Conservation (phyloP, 1,284 basidiomycete genomes). For the Bondarzewia mesenterica region DNA sequence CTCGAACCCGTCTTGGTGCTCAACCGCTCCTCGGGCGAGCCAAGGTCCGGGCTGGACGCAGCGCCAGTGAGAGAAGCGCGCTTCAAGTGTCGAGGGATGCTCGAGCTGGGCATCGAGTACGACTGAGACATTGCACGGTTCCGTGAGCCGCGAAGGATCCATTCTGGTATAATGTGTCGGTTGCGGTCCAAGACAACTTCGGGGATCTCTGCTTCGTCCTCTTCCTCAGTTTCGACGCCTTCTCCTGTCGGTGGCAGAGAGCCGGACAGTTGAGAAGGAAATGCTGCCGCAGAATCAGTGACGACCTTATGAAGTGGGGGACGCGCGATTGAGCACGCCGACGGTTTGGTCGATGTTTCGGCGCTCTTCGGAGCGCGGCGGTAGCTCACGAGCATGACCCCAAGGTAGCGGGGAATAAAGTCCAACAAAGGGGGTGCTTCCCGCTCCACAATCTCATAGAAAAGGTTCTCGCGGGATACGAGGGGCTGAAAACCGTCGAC, state of each 20-base stretch:
- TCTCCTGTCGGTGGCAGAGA: slow-evolving; percentile 10
- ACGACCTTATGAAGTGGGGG: slow-evolving; percentile 29
- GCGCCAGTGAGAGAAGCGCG: slow-evolving; percentile 40
- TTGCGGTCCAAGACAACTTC: slow-evolving; percentile 91
- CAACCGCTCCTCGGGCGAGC: slow-evolving; percentile 13
- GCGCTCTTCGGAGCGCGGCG: slow-evolving; percentile 55
- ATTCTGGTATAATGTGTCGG: slow-evolving; percentile 92
- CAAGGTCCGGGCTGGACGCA: slow-evolving; percentile 62
- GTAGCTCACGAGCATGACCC: slow-evolving; percentile 97
- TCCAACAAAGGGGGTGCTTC: slow-evolving; percentile 86
- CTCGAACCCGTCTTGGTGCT: slow-evolving; percentile 9
- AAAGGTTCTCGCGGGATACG: slow-evolving; percentile 93
- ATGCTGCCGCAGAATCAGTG: slow-evolving; percentile 19
- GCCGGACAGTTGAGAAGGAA: background rate
- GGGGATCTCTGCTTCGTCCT: slow-evolving; percentile 70
- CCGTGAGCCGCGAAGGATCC: slow-evolving; percentile 57
- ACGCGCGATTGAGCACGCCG: slow-evolving; percentile 8
- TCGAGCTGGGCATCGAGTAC: slow-evolving; percentile 16
- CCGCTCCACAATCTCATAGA: slow-evolving; percentile 94
- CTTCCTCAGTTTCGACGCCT: slow-evolving; percentile 32
- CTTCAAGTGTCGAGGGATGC: slow-evolving; percentile 15
- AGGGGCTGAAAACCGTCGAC: slow-evolving; percentile 59
- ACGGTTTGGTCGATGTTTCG: slow-evolving; percentile 16
- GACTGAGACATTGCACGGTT: slow-evolving; percentile 48
- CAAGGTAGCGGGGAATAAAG: slow-evolving; percentile 94